Conservation (phyloP, 208 protist species). For the Trypanosoma platydactyli region DNA sequence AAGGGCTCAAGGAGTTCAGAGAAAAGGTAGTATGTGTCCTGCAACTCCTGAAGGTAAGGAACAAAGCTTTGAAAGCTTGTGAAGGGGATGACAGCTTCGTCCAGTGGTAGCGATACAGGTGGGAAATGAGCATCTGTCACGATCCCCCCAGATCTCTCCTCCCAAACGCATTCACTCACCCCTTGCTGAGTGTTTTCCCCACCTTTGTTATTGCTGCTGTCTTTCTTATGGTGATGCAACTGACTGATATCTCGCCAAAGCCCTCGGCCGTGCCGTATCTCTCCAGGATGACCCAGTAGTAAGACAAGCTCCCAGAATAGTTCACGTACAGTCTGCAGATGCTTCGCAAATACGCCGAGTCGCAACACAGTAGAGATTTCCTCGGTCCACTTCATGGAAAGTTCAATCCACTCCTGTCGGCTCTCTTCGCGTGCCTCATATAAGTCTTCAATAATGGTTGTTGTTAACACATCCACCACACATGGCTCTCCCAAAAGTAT, state of each 20-base stretch:
- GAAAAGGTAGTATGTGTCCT: conserved; percentile 22
- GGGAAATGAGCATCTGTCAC: neutral
- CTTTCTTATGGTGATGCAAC: neutral
- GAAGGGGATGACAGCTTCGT: neutral
- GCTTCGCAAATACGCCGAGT: conserved; percentile 17
- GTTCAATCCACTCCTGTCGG: conserved; percentile 13
- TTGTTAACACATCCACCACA: conserved; percentile 13
- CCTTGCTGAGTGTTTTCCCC: too few species aligned
- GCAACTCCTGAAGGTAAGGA: conserved; percentile 19
- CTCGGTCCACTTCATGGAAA: conserved; percentile 7
- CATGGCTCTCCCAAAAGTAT: conserved; percentile 7
- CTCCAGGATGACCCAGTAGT: neutral
- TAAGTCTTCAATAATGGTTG: conserved; percentile 24
- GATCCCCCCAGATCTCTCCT: neutral
- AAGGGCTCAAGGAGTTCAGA: conserved; percentile 22
- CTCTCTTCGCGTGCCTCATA: conserved; percentile 21
- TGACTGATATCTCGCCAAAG: conserved; percentile 1
- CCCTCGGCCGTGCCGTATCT: conserved; percentile 1
- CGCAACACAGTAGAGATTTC: conserved; percentile 8
- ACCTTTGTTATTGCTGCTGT: neutral
- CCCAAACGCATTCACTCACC: too few species aligned
- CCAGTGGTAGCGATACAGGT: neutral
- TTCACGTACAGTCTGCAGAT: conserved; percentile 16
- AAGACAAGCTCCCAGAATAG: conserved; percentile 15
- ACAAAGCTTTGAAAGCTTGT: neutral